Evolutionary conservation across 495 filamentous ascomycete genomes (phyloP), one percentile per base, ranked within the genome.

Genomic region (Penicillium canariense): DNA sequence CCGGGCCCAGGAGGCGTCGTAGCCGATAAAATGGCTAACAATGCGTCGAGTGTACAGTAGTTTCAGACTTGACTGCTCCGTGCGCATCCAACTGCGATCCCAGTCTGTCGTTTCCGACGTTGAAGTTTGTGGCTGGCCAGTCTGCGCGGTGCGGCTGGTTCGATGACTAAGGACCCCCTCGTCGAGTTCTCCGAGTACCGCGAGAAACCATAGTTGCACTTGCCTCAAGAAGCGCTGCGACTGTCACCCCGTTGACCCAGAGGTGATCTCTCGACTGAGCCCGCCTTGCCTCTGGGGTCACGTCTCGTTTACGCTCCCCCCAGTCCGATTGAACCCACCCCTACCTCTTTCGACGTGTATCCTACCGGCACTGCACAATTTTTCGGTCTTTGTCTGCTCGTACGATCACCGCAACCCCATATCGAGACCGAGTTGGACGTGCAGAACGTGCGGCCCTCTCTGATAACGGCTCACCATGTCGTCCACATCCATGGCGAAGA

Each of bases 401-500:
- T 54, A 49, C 58, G 51, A 64, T 42, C 34, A 43, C 43, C 20
- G 28, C 31, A 48, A 10, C 1, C 48, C 23, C 25, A 27, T 17
- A 48, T 25, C 27, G 17, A 51, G 39, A 34, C 26, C 14, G 30
- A 44, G 23, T 20, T 22, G 25, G 43, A 54, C 43, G 25, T 54
- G 14, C 18, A 14, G 22, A 45, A 42, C 26, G 25, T 23, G 35
- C 35, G 12, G 32, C 17, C 17, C 15, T 40, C 9, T 30, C 31
- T 17, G 25, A 27, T 30, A 40, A 27, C 26, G n/a, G 17, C 35
- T 23, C 38, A 55, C 22, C n/a, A 78, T 78, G 75, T 75, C 75
- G 25, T 67, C 75, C 30, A 67, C 69, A 15, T 50, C 68, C 17
- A 72, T 78, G 71, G 75, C 72, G 7, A 78, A 78, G 61, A 79